Conservation (phyloP, 192 early-diverging fungal genomes). For the Spinellus fusiger region DNA sequence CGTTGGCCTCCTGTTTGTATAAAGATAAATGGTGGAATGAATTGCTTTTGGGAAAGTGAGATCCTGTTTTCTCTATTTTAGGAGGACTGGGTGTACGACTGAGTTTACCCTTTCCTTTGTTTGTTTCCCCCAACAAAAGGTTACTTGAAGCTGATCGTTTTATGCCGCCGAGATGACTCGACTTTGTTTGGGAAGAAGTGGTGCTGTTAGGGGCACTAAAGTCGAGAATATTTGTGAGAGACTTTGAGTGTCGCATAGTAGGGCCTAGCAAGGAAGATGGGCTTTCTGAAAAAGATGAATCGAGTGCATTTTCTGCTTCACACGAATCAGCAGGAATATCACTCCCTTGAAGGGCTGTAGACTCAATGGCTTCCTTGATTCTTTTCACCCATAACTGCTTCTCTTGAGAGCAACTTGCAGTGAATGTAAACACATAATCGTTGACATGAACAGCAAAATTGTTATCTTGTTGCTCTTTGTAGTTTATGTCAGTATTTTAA, state of each 20-base stretch:
- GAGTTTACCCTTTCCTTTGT: not conserved
- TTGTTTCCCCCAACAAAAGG: not conserved
- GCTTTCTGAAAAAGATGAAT: not conserved
- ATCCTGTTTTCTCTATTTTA: too few relatives aligned
- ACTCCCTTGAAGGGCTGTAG: not conserved
- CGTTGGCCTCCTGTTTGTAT: too few relatives aligned
- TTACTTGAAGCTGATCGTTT: not conserved
- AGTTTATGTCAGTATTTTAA: not conserved
- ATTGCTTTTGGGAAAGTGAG: too few relatives aligned
- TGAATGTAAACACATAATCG: slow-evolving; percentile 44
- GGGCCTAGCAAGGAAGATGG: not conserved
- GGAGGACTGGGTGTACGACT: too few relatives aligned
- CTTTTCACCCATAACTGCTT: slow-evolving; percentile 48
- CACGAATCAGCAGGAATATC: not conserved
- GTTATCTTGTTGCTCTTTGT: slow-evolving; percentile 4
- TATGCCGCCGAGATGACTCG: too few relatives aligned
- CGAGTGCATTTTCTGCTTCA: not conserved
- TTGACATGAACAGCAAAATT: slow-evolving; percentile 1
- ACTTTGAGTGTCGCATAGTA: not conserved
- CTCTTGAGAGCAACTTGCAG: slow-evolving; percentile 47
- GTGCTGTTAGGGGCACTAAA: not conserved
- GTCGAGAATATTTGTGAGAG: slow-evolving; percentile 8
- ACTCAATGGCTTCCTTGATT: slow-evolving; percentile 39
- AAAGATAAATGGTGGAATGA: too few relatives aligned
- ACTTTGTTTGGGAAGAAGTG: not conserved